These are phyloP conservation scores for Neckera pumila DNA, from an alignment of 225 moss, liverwort and hornwort species.

Conservation along the genomic window DNA sequence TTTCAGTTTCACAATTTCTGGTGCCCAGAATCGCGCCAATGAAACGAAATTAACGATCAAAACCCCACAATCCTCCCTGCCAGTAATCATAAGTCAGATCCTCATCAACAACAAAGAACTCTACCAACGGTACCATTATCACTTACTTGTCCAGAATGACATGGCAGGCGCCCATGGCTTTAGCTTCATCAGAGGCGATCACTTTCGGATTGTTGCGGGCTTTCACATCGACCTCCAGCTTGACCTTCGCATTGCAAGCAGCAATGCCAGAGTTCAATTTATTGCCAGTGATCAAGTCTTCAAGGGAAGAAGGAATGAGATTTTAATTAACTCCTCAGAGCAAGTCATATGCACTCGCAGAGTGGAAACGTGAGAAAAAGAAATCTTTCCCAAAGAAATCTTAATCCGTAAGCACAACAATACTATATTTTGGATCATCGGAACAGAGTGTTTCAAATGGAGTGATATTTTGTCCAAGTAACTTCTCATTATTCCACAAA, in stretches of 20 bases:
- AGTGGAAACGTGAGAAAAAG: neutral
- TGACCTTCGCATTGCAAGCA: conserved; percentile 17
- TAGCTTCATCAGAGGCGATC: conserved; percentile 37
- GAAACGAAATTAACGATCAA: neutral
- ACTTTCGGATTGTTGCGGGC: conserved; percentile 20
- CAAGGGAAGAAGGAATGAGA: neutral
- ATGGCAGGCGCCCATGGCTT: conserved; percentile 37
- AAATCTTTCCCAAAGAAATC: neutral
- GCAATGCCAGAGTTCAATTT: neutral
- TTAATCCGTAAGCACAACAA: neutral
- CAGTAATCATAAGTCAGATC: neutral
- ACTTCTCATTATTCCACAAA: neutral
- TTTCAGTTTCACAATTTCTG: neutral
- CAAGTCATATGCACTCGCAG: neutral
- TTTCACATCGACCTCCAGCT: conserved; percentile 37
- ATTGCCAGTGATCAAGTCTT: neutral
- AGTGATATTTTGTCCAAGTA: neutral
- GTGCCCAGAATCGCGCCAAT: no score
- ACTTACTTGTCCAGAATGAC: conserved; percentile 36
- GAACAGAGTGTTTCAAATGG: neutral
- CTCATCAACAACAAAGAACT: neutral
- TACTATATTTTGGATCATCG: no score
- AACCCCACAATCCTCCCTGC: neutral
- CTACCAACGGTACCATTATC: neutral
- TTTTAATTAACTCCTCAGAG: neutral